These are phyloP conservation scores for Phytophthora pseudosyringae DNA, from an alignment of 352 stramenopile species.

Conservation along the genomic window DNA sequence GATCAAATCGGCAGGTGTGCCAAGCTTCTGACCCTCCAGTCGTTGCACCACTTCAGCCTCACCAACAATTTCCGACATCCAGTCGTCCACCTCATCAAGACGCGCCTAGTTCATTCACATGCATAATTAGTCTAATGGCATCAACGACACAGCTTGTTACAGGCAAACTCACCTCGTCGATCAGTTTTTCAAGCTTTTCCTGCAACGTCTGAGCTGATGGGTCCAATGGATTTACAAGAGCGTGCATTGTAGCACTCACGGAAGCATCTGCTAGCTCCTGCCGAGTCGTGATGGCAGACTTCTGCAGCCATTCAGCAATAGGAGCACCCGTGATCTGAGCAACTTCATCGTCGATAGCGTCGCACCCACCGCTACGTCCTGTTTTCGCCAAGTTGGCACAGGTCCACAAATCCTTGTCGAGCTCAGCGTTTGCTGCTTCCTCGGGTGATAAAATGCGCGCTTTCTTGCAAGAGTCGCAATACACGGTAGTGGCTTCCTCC, in stretches of 20 bases:
- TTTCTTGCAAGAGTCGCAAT: slow-evolving; percentile 86
- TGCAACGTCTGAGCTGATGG: slow-evolving; percentile 46
- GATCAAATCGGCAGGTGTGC: slow-evolving; percentile 78
- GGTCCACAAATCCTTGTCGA: slow-evolving; percentile 59
- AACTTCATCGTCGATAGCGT: slow-evolving; percentile 77
- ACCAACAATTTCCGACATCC: slow-evolving; percentile 74
- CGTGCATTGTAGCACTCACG: slow-evolving; percentile 31
- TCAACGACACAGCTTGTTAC: slow-evolving; percentile 1
- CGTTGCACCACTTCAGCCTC: slow-evolving; percentile 49
- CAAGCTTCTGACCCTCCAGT: slow-evolving; percentile 82
- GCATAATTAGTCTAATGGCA: background rate
- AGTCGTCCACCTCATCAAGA: slow-evolving; percentile 83
- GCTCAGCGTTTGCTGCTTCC: slow-evolving; percentile 41
- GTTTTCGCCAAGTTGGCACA: slow-evolving; percentile 52
- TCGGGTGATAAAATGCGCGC: slow-evolving; percentile 67
- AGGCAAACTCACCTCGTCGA: slow-evolving; percentile 56
- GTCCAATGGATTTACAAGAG: slow-evolving; percentile 46
- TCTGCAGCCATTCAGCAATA: slow-evolving; percentile 54
- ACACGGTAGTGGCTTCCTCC: slow-evolving; percentile 73
- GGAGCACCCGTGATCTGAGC: slow-evolving; percentile 56
- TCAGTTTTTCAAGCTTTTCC: slow-evolving; percentile 54
- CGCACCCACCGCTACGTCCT: slow-evolving; percentile 49
- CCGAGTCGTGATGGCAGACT: slow-evolving; percentile 57
- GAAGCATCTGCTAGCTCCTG: slow-evolving; percentile 63
- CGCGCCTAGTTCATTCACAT: slow-evolving; percentile 50